Evolutionary conservation across 2,329 filamentous ascomycete genomes (phyloP).

Genomic region (Penicillium sp.): DNA sequence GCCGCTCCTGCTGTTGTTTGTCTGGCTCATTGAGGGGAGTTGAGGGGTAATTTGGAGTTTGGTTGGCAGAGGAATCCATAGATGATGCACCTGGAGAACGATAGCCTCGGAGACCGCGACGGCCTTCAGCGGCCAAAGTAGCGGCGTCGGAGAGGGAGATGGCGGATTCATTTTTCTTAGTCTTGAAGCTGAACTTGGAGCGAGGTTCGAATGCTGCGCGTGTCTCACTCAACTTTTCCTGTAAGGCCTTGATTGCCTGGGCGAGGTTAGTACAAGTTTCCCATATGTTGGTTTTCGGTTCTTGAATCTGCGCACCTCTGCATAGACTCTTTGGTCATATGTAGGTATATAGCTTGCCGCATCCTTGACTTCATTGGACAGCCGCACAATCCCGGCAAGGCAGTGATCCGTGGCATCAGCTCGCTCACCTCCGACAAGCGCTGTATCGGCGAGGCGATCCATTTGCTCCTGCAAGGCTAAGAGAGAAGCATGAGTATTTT

Average conservation of each 20-base stretch:
- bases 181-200: constrained; percentile 83
- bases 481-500: constrained; percentile 20
- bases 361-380: constrained; percentile 85
- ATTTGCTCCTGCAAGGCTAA: constrained; percentile 79
- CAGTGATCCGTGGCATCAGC: constrained; percentile 81
- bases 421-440: constrained; percentile 72
- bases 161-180: constrained; percentile 58
- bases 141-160: constrained; percentile 62
- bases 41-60: constrained; percentile 41
- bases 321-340: constrained; percentile 87
- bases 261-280: constrained; percentile 23
- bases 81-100: constrained; percentile 48
- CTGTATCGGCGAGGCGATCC: constrained; percentile 65
- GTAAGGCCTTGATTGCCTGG: constrained; percentile 77
- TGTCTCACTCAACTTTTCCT: constrained; percentile 75
- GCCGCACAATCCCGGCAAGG: constrained; percentile 74
- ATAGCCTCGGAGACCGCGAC: constrained; percentile 49
- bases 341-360: constrained; percentile 80
- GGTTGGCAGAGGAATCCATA: constrained; percentile 41
- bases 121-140: constrained; percentile 56
- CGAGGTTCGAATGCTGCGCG: constrained; percentile 71
- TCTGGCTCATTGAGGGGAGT: constrained; percentile 43
- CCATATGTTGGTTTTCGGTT: neutral
- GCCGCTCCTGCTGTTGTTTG: constrained; percentile 37
- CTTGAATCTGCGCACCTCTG: constrained; percentile 61